Conservation (phyloP, 2,329 filamentous ascomycete genomes). For the Penicillium sumatraense region DNA sequence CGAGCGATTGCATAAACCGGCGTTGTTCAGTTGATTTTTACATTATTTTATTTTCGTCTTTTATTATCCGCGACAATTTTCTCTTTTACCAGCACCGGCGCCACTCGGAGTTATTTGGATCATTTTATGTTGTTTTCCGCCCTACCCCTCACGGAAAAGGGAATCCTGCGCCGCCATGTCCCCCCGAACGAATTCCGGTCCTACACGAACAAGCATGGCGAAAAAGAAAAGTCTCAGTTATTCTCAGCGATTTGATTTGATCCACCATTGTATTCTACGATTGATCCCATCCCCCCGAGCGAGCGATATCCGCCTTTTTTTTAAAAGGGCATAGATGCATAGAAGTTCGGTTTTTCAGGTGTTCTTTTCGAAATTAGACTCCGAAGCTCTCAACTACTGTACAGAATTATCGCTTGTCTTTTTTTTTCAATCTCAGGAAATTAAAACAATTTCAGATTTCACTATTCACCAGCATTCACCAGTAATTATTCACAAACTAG, state of each 20-base stretch:
- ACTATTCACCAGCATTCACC: too few relatives aligned
- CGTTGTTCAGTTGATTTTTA: conserved; percentile 20
- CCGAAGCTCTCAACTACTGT: conserved; percentile 12
- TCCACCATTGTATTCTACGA: background rate
- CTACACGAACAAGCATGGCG: conserved; percentile 9
- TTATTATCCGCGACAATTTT: too few relatives aligned
- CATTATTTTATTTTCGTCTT: conserved; percentile 26
- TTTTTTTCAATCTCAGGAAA: background rate
- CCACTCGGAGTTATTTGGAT: conserved; percentile 4
- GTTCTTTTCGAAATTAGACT: conserved; percentile 5
- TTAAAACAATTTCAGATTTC: background rate
- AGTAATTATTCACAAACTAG: too few relatives aligned
- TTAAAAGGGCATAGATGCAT: conserved; percentile 18
- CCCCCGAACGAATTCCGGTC: conserved; percentile 4
- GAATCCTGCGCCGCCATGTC: conserved; percentile 7
- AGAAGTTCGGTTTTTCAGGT: conserved; percentile 2
- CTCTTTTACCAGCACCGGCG: conserved; percentile 11
- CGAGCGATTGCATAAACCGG: conserved; percentile 39
- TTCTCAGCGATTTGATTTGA: conserved; percentile 19
- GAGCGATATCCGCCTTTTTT: conserved; percentile 15
- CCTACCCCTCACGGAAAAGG: background rate
- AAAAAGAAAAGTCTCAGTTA: conserved; percentile 18
- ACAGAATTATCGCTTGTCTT: conserved; percentile 8
- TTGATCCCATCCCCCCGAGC: background rate
- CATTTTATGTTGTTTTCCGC: background rate